A percentile compares a stretch with the other conserved stretches of the same genome.
Conservation (phyloP, 2,329 filamentous ascomycete species). For the Aspergillus udagawae region DNA sequence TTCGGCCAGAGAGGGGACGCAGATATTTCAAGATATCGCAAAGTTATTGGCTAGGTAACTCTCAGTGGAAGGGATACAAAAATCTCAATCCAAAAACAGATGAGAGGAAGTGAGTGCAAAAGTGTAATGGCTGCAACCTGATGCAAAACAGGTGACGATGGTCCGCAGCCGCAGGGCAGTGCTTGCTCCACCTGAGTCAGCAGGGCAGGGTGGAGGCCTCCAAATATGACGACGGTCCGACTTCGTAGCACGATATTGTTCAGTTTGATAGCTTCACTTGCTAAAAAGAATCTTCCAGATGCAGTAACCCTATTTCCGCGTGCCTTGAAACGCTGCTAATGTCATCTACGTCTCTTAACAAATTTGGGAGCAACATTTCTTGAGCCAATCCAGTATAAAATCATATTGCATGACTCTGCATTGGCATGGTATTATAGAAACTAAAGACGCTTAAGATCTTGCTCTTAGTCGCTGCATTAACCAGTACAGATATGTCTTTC, state of each 20-base stretch:
- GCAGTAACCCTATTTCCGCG: background rate
- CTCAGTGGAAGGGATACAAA: background rate
- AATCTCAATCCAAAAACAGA: background rate
- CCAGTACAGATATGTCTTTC: background rate
- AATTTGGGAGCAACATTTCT: background rate
- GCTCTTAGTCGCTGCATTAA: background rate
- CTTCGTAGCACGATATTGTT: background rate
- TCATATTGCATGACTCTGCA: conserved; percentile 6
- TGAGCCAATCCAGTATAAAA: background rate
- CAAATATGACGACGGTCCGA: conserved; percentile 3
- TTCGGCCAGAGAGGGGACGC: background rate
- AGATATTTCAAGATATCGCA: background rate
- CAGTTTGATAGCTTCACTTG: background rate
- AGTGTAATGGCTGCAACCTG: conserved; percentile 18
- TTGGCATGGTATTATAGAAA: background rate
- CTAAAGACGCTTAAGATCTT: background rate
- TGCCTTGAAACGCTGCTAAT: background rate
- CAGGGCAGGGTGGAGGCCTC: background rate
- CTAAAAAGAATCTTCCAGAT: background rate
- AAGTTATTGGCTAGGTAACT: background rate
- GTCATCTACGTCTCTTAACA: background rate
- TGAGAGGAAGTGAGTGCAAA: background rate
- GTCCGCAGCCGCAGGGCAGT: conserved; percentile 14
- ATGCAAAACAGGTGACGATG: conserved; percentile 15
- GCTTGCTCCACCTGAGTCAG: conserved; percentile 13